These are phyloP conservation scores for Rhodotorula sp. DNA, from an alignment of 1,284 basidiomycete species.

Conservation along the genomic window DNA sequence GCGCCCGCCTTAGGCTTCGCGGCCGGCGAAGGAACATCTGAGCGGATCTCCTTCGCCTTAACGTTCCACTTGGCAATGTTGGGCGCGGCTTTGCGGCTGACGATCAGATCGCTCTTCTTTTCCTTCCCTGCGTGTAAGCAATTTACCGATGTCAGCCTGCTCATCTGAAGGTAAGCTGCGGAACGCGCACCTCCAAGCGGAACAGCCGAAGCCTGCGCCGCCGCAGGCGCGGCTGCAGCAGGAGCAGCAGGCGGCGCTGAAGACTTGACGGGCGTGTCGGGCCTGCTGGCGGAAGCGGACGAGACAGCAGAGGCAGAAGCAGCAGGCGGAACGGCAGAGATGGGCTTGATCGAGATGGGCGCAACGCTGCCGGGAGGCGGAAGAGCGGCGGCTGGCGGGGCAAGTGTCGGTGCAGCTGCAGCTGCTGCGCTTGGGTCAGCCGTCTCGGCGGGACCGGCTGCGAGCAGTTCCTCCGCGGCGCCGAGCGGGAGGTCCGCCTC, in stretches of 20 bases:
- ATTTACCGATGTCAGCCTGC: background rate
- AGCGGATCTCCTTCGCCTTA: conserved; percentile 77
- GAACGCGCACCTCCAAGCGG: conserved; percentile 21
- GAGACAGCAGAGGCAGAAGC: background rate
- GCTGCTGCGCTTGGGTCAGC: background rate
- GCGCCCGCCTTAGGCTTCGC: background rate
- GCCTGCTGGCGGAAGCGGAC: background rate
- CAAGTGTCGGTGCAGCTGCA: background rate
- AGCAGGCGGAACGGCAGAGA: background rate
- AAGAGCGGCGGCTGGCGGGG: background rate
- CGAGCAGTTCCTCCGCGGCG: background rate
- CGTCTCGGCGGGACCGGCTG: background rate
- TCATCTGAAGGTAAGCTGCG: too few relatives aligned
- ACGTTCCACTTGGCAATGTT: conserved; percentile 95
- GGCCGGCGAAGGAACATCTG: background rate
- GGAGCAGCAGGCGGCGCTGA: background rate
- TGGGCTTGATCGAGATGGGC: conserved; percentile 30
- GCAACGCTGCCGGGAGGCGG: conserved; percentile 5
- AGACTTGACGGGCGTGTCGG: background rate
- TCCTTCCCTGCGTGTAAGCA: conserved; percentile 28
- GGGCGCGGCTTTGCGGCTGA: conserved; percentile 83
- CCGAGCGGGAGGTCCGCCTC: conserved; percentile 27
- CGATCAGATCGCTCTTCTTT: conserved; percentile 77
- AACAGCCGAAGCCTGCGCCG: background rate
- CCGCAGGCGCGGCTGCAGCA: background rate